phyloP scores from a whole-genome alignment of 306 rosid species.

The Malus sylvestris region DNA sequence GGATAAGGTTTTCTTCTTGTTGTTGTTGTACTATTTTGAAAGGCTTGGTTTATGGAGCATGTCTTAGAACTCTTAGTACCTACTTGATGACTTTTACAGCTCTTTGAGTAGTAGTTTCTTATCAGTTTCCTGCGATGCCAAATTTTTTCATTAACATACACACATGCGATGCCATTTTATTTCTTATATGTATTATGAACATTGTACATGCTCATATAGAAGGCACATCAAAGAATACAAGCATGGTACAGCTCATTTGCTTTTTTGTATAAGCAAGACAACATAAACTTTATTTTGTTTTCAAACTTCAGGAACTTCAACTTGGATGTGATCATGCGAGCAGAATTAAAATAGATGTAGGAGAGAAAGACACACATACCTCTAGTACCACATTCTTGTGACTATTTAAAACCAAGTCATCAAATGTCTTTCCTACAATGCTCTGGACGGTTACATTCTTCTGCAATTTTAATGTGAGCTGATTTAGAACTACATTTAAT shows the following conservation, averaged over 20 bases:
- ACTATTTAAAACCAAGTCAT: constrained; percentile 54
- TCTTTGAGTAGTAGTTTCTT: background rate
- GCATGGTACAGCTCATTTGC: background rate
- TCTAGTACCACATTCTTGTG: constrained; percentile 69
- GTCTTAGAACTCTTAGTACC: background rate
- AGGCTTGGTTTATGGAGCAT: background rate
- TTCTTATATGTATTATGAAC: too few species aligned
- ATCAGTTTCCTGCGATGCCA: background rate
- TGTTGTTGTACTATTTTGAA: background rate
- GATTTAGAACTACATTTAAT: background rate
- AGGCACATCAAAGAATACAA: background rate
- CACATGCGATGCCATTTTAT: too few species aligned
- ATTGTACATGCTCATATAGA: background rate
- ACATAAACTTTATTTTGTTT: background rate
- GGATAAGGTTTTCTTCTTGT: too few species aligned
- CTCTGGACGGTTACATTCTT: constrained; percentile 46
- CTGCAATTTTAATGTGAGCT: constrained; percentile 37
- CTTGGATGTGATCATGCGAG: background rate
- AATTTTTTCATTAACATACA: background rate
- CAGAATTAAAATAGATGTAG: background rate
- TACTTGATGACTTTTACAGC: background rate
- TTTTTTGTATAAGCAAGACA: background rate
- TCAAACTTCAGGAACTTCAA: background rate
- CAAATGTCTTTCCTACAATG: constrained; percentile 73
- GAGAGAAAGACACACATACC: constrained; percentile 42